Base-by-base conservation (phyloP, 352 stramenopile species). In the Globisporangium paroecandrum region DNA sequence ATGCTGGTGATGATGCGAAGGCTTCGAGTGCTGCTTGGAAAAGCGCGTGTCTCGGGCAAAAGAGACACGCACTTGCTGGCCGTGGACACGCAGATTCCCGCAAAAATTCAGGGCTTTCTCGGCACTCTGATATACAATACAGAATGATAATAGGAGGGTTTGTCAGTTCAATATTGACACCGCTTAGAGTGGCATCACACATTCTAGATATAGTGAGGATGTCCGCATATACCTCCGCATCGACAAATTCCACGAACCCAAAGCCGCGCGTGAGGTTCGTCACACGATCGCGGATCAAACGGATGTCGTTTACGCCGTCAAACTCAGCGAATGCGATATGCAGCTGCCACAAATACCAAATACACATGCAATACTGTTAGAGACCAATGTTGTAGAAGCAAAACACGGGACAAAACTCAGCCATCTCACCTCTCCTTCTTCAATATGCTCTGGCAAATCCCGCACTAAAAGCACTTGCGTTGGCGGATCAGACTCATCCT, bases 161-260 rank as follows among this genome's bases (percentile, higher is more conserved):
- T 58, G 32, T 36, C 32, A 36, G 32, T 6, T 36, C 32, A 36
- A 36, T 36, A 9, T 36, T 36, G 32, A 36, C 32, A 36, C 6
- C 32, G 3, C 32, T 36, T 36, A 36, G 32, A 36, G 32, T 6
- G 32, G 32, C 5, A 36, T 1, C 4, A 36, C 32, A 36, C 32
- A 36, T 36, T 51, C 18, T 12, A 51, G 18, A 36, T 10, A 49
- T 49, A 49, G 41, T 13, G 7, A 63, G 55, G 55, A 74, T 34
- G 29, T 29, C 8, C 46, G 24, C 1, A 29, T 22, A 24, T 78
- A 94, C 88, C 73, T 91, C 77, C 0, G 84, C 58, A 63, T 89
- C 75, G 13, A 69, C 70, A 64, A 94, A 94, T 65, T 95, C 88
- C 24, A 94, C 71, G 47, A 95, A 95, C 0, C 76, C 86, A 66